Base-by-base conservation (phyloP, 139 green algal genomes). In the Volvox reticuliferus region DNA sequence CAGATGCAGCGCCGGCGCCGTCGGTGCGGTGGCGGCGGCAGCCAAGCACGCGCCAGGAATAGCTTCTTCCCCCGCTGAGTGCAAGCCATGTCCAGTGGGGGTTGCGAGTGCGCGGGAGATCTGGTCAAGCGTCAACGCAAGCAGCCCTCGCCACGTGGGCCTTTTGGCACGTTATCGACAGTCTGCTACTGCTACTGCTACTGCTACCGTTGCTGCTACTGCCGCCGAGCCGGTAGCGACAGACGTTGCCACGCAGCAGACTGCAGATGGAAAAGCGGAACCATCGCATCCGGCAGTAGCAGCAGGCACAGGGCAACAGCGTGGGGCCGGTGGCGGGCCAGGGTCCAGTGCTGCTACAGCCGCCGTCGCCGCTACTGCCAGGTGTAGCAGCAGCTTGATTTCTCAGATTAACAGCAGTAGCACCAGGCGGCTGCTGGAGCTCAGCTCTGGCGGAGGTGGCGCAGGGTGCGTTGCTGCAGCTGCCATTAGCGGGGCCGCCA, bases 361-460 rank as follows among this genome's bases (percentile, higher is more conserved):
- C 9, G 17, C 78, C 78, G 20, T 20, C 13, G 37, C 14, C 36
- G 37, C 78, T 18, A 35, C 18, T 12, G 2, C n/a, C 55, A 50
- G 37, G 3, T 61, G 62, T 19, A 24, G 62, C 82, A 35, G 63
- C 82, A 79, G 90, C 83, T 33, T 93, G 2, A 75, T 88, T 30
- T 79, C 90, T 18, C 63, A 62, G n/a, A 90, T 90, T 50, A 93
- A 93, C 71, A 82, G 75, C 76, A 77, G 19, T 76, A 92, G 89
- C 83, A 90, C 68, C 18, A n/a, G 37, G 65, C 75, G 33, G 22
- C 83, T 93, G 28, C 73, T 87, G 32, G 55, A 86, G 33, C 35
- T 86, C 50, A 9, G 26, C 44, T 50, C 21, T 5, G 18, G 21
- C 20, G 78, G 21, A 67, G 78, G 24, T 73, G 26, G 44, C 79